A percentile compares a stretch with the other conserved stretches of the same genome.
These are phyloP conservation scores for Coemansia sp. DNA, from an alignment of 192 early-diverging fungal species.

Conservation along the genomic window DNA sequence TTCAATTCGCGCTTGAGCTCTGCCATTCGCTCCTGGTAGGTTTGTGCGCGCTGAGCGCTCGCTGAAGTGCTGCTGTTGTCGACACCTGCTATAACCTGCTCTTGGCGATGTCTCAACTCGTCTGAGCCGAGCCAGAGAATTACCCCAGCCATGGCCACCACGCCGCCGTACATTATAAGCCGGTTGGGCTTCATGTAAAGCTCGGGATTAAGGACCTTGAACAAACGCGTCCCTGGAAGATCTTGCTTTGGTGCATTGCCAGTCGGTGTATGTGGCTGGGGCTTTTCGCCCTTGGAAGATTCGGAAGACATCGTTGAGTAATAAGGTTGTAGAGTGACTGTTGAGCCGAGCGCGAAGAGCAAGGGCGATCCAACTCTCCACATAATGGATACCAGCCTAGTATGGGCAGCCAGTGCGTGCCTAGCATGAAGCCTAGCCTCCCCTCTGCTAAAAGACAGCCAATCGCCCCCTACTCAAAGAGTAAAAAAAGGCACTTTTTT, in stretches of 20 bases:
- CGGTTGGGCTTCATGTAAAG: constrained; percentile 55
- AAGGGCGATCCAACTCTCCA: not conserved
- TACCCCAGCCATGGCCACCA: constrained; percentile 33
- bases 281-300: constrained; percentile 2
- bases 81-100: constrained; percentile 8
- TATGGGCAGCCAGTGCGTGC: not conserved
- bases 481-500: not conserved
- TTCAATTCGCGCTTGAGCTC: constrained; percentile 33
- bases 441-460: not conserved
- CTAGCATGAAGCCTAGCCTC: not conserved
- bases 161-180: constrained; percentile 50
- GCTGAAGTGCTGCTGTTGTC: not conserved
- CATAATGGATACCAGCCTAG: not conserved
- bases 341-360: not conserved
- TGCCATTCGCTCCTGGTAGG: constrained; percentile 51
- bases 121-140: constrained; percentile 45
- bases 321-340: not conserved
- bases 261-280: not conserved
- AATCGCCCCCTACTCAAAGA: not conserved
- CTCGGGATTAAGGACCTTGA: constrained; percentile 55
- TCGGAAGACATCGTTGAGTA: not conserved
- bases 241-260: constrained; percentile 25
- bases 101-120: constrained; percentile 35
- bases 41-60: constrained; percentile 16
- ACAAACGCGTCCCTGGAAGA: constrained; percentile 46